phyloP scores from a whole-genome alignment of 2,329 filamentous ascomycete genomes.

The Colletotrichum echinochloae region DNA sequence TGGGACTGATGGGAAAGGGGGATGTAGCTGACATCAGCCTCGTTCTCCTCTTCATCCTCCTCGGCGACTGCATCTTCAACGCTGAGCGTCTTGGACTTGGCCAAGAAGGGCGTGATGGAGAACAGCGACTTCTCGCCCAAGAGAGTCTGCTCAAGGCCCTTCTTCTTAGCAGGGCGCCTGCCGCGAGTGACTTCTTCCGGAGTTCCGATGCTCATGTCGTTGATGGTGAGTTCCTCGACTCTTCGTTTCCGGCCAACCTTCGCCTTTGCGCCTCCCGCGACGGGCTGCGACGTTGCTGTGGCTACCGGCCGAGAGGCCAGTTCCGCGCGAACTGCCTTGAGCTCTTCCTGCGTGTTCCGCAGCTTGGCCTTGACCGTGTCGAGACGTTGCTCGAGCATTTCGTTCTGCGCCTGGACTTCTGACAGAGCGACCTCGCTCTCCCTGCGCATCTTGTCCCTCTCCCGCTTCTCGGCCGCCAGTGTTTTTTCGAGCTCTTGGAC shows the following conservation, averaged over 20 bases:
- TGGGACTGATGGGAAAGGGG: slow-evolving; percentile 31
- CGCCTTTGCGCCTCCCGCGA: slow-evolving; percentile 35
- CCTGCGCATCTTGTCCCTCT: slow-evolving; percentile 59
- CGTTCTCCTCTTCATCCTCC: slow-evolving; percentile 47
- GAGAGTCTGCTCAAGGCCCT: slow-evolving; percentile 66
- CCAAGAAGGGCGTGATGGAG: slow-evolving; percentile 94
- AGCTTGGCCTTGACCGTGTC: slow-evolving; percentile 78
- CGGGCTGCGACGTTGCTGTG: slow-evolving; percentile 41
- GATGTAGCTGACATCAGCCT: slow-evolving; percentile 38
- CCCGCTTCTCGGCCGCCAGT: slow-evolving; percentile 56
- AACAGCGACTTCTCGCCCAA: slow-evolving; percentile 91
- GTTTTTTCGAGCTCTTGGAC: slow-evolving; percentile 53
- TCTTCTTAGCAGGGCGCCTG: slow-evolving; percentile 66
- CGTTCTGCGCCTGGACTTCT: slow-evolving; percentile 72
- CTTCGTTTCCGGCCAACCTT: slow-evolving; percentile 60
- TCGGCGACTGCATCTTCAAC: slow-evolving; percentile 51
- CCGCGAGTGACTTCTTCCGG: slow-evolving; percentile 56
- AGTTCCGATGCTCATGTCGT: slow-evolving; percentile 62
- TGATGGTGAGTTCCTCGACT: slow-evolving; percentile 57
- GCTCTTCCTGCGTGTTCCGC: slow-evolving; percentile 75
- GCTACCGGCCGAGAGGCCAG: slow-evolving; percentile 48
- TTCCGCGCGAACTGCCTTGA: slow-evolving; percentile 68
- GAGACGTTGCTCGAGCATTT: slow-evolving; percentile 77
- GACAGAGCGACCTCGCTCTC: slow-evolving; percentile 65
- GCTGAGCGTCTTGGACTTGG: slow-evolving; percentile 71